A percentile compares a stretch with the other conserved stretches of the same genome.
These are phyloP conservation scores for Debaryomyces tyrocola DNA, from an alignment of 805 yeast species.

Conservation along the genomic window DNA sequence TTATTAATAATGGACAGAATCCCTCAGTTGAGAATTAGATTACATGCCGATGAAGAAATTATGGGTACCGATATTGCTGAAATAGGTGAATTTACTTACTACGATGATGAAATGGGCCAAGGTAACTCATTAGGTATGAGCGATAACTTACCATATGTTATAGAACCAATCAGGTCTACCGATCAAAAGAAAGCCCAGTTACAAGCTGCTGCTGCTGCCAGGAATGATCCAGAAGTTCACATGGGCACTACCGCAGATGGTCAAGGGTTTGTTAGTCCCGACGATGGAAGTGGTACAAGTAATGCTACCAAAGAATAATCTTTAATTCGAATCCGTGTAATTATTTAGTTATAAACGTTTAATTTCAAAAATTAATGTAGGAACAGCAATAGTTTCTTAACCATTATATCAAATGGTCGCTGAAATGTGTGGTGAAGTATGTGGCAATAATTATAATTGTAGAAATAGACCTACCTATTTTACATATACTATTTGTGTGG, in stretches of 20 bases:
- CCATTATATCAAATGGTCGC: too few relatives aligned
- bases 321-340: background rate
- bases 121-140: background rate
- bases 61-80: constrained; percentile 86
- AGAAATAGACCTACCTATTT: too few relatives aligned
- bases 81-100: constrained; percentile 85
- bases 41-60: constrained; percentile 83
- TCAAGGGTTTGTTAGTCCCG: constrained; percentile 17
- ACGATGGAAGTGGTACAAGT: constrained; percentile 13
- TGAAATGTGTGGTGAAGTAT: too few relatives aligned
- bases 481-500: too few relatives aligned
- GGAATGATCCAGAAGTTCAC: constrained; percentile 8
- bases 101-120: constrained; percentile 45
- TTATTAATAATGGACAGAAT: constrained; percentile 66
- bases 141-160: constrained; percentile 49
- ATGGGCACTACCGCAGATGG: constrained; percentile 14
- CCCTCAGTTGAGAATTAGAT: constrained; percentile 80
- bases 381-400: too few relatives aligned
- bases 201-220: constrained; percentile 21
- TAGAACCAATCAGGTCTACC: constrained; percentile 75
- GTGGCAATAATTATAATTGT: too few relatives aligned
- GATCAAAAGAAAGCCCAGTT: constrained; percentile 38
- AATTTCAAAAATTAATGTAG: background rate
- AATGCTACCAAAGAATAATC: constrained; percentile 11
- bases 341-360: background rate